Percentiles rank a stretch among this genome's conserved stretches.
phyloP scores from a whole-genome alignment of 2,329 filamentous ascomycete genomes.

The Verticillium albo-atrum region DNA sequence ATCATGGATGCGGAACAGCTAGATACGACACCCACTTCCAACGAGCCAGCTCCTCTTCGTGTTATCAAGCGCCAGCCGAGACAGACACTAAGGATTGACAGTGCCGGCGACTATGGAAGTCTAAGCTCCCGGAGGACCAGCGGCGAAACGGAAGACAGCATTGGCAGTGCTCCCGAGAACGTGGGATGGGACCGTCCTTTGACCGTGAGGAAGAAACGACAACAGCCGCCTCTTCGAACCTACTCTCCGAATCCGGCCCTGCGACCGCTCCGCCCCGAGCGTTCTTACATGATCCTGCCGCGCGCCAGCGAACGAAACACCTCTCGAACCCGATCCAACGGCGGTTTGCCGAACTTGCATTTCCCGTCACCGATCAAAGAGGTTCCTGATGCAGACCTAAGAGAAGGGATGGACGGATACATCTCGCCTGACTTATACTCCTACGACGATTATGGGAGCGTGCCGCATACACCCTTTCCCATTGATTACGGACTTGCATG shows the following conservation, averaged over 20 bases:
- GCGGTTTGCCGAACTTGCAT: background rate
- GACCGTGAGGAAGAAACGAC: conserved; percentile 29
- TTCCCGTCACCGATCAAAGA: background rate
- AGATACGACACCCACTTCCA: background rate
- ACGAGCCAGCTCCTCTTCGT: conserved; percentile 39
- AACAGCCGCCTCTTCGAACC: conserved; percentile 2
- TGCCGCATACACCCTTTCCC: background rate
- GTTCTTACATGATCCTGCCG: background rate
- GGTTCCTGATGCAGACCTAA: background rate
- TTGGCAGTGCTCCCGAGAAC: conserved; percentile 18
- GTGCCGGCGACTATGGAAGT: background rate
- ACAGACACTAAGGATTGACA: background rate
- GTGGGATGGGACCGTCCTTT: conserved; percentile 19
- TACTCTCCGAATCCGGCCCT: background rate
- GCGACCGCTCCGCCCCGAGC: background rate
- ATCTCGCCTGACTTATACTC: background rate
- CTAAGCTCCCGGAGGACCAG: conserved; percentile 10
- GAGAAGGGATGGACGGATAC: background rate
- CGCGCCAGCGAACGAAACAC: background rate
- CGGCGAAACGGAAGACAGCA: conserved; percentile 18
- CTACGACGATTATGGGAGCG: background rate
- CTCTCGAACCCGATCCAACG: background rate
- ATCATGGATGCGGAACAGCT: background rate
- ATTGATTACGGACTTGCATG: background rate
- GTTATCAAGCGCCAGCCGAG: conserved; percentile 38